These are phyloP conservation scores for Aspergillus leporis DNA, from an alignment of 495 filamentous ascomycete genomes.

Conservation along the genomic window DNA sequence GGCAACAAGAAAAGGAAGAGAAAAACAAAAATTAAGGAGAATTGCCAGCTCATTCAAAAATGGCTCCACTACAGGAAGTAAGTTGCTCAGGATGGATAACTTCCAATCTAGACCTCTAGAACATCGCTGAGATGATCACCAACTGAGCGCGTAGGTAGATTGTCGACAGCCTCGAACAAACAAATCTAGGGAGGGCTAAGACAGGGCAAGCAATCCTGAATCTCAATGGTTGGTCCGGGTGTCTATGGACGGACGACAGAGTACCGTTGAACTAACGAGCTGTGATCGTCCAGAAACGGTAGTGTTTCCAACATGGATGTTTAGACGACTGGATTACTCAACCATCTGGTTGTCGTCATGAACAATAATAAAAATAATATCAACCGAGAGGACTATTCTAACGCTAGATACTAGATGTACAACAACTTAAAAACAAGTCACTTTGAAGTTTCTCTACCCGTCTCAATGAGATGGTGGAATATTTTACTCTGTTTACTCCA, in stretches of 20 bases:
- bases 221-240: background rate
- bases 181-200: background rate
- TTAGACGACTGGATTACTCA: too few species aligned
- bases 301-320: background rate
- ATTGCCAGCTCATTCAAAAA: background rate
- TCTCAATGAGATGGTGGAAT: too few species aligned
- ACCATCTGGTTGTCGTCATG: background rate
- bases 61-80: slow-evolving; percentile 3
- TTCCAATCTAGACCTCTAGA: slow-evolving; percentile 1
- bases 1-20: background rate
- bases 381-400: background rate
- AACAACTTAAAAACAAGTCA: slow-evolving; percentile 2
- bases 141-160: background rate
- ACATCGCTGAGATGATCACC: background rate
- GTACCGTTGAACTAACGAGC: background rate
- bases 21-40: background rate
- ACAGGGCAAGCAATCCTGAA: background rate
- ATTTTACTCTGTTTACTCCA: too few species aligned
- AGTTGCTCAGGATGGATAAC: background rate
- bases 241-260: background rate
- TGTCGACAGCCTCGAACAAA: background rate
- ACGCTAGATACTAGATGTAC: background rate
- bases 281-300: slow-evolving; percentile 1
- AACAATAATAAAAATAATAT: too few species aligned
- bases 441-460: background rate